Evolutionary conservation across 108 stramenopile genomes (phyloP).

Genomic region (Pseudonitzschia pungens): DNA sequence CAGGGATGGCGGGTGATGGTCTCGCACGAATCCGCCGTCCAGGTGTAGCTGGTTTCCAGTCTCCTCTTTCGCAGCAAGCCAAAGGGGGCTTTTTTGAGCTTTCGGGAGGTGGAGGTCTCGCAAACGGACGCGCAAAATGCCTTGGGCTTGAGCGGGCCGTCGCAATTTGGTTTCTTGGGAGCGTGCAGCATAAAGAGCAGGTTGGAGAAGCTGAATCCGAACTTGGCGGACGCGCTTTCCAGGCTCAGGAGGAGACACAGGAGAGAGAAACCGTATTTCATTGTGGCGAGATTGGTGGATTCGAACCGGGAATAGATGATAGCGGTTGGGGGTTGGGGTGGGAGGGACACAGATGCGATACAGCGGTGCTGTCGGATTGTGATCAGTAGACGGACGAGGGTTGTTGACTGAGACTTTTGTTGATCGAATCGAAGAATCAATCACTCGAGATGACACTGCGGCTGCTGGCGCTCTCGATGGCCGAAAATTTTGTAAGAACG

Average conservation of each 20-base stretch:
- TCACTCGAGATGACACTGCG: too few species aligned
- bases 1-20: neutral
- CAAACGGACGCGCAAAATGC: neutral
- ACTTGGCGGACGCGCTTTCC: neutral
- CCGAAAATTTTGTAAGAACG: neutral
- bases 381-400: too few species aligned
- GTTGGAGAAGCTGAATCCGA: neutral
- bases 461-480: neutral
- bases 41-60: neutral
- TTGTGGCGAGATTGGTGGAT: too few species aligned
- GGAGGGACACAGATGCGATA: too few species aligned
- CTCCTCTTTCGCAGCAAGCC: too few species aligned
- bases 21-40: neutral
- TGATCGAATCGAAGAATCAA: neutral
- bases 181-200: constrained; percentile 5
- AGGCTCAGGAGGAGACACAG: neutral
- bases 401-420: too few species aligned
- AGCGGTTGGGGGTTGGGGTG: too few species aligned
- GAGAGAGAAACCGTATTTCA: constrained; percentile 1
- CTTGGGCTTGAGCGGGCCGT: neutral
- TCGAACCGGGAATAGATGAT: too few species aligned
- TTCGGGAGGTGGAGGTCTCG: neutral
- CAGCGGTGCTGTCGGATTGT: too few species aligned
- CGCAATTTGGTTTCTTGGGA: neutral
- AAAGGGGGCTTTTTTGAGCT: too few species aligned